phyloP scores from a whole-genome alignment of 2,329 filamentous ascomycete species.

The Diaporthe aspalathi region DNA sequence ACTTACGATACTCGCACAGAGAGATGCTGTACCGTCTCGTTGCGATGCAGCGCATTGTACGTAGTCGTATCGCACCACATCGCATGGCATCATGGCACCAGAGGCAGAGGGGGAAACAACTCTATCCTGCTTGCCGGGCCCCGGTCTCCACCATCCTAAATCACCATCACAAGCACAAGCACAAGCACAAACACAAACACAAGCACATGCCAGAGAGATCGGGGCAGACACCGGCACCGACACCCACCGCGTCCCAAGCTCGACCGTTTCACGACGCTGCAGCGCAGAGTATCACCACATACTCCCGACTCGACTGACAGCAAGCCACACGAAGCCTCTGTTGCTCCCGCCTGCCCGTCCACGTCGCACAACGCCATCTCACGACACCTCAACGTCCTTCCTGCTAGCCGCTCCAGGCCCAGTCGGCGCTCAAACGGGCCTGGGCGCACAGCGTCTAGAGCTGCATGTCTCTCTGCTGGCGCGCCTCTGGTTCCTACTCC shows the following conservation, averaged over 20 bases:
- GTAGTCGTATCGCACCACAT: not conserved
- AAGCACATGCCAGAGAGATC: no score
- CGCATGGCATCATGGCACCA: not conserved
- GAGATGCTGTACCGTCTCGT: slow-evolving; percentile 11
- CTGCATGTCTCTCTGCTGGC: slow-evolving; percentile 40
- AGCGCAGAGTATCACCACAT: slow-evolving; percentile 29
- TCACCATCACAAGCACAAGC: slow-evolving; percentile 12
- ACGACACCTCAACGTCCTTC: slow-evolving; percentile 30
- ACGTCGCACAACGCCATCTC: slow-evolving; percentile 18
- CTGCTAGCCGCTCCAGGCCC: slow-evolving; percentile 18
- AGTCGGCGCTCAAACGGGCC: slow-evolving; percentile 14
- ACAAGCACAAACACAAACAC: no score
- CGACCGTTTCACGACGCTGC: slow-evolving; percentile 15
- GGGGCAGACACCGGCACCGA: not conserved
- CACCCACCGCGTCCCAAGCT: not conserved
- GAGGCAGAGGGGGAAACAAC: not conserved
- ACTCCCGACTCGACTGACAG: slow-evolving; percentile 19
- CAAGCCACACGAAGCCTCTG: slow-evolving; percentile 17
- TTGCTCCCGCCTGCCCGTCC: slow-evolving; percentile 6
- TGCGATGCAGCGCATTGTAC: not conserved
- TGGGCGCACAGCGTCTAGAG: slow-evolving; percentile 18
- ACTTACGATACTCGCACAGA: not conserved
- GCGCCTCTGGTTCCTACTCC: slow-evolving; percentile 25
- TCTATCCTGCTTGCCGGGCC: not conserved
- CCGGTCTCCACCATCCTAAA: not conserved